Percentiles rank a stretch among this genome's conserved stretches.
phyloP scores from a whole-genome alignment of 2,329 filamentous ascomycete genomes.

The Torrubiellomyces zombiae region DNA sequence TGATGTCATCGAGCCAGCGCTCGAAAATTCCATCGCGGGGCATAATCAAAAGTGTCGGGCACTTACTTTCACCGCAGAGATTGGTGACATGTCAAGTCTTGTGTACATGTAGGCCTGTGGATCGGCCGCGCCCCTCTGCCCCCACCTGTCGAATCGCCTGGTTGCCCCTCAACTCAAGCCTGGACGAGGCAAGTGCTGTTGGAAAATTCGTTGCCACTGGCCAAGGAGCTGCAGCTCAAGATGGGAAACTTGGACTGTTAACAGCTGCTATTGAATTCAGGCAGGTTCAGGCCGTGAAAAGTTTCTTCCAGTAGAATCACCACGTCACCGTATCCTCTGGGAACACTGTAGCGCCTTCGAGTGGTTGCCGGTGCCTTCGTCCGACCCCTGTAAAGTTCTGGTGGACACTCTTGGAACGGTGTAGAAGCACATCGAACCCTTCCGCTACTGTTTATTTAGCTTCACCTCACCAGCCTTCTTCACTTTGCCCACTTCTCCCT shows the following conservation, averaged over 20 bases:
- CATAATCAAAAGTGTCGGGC: not conserved
- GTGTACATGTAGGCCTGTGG: too few relatives aligned
- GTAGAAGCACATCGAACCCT: constrained; percentile 26
- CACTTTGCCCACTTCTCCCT: constrained; percentile 8
- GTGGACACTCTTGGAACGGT: constrained; percentile 25
- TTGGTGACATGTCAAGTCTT: too few relatives aligned
- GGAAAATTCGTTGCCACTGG: too few relatives aligned
- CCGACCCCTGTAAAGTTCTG: constrained; percentile 16
- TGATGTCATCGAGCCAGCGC: constrained; percentile 2
- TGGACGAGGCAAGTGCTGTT: too few relatives aligned
- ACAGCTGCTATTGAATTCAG: not conserved
- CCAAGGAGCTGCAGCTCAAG: too few relatives aligned
- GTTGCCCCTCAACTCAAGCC: not conserved
- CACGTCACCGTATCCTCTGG: constrained; percentile 7
- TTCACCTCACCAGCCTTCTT: constrained; percentile 10
- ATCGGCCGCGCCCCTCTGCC: not conserved
- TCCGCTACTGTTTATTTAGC: constrained; percentile 22
- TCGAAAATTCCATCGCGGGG: not conserved
- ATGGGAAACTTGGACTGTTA: too few relatives aligned
- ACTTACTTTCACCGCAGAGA: too few relatives aligned
- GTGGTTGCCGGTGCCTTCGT: constrained; percentile 18
- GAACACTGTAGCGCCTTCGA: constrained; percentile 9
- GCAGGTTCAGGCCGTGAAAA: not conserved
- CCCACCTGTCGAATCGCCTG: not conserved
- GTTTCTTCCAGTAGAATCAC: too few relatives aligned